A percentile compares a stretch with the other conserved stretches of the same genome.
phyloP scores from a whole-genome alignment of 2,329 filamentous ascomycete species.

The Curvularia lunata region DNA sequence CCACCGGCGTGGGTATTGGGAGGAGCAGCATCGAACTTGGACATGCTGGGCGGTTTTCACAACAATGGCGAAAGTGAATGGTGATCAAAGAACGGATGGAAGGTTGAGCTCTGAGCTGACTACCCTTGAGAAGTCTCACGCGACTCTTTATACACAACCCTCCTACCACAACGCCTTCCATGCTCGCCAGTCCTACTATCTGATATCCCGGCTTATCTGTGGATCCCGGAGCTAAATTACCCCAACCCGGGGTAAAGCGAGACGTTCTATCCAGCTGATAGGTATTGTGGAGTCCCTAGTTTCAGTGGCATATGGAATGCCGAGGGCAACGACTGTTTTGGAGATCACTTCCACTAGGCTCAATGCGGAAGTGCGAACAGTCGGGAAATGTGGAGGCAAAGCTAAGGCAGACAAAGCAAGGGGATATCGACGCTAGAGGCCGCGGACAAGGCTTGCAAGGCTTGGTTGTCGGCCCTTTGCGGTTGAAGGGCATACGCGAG shows the following conservation, averaged over 20 bases:
- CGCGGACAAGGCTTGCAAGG: constrained; percentile 15
- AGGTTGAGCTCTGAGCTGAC: constrained; percentile 13
- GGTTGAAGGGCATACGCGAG: constrained; percentile 13
- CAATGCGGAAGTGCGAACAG: constrained; percentile 28
- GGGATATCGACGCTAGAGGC: constrained; percentile 21
- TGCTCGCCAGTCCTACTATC: constrained; percentile 10
- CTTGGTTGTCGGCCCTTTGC: constrained; percentile 16
- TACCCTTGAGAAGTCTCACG: constrained; percentile 2
- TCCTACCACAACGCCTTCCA: constrained; percentile 6
- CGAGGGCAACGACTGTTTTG: constrained; percentile 5
- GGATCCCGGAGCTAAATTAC: constrained; percentile 25
- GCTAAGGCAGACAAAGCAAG: constrained; percentile 20
- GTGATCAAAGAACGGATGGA: neutral
- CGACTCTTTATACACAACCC: constrained; percentile 25
- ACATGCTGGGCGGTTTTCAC: constrained; percentile 27
- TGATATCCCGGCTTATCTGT: constrained; percentile 27
- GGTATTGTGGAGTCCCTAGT: constrained; percentile 19
- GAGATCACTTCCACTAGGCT: constrained; percentile 14
- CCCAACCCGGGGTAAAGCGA: constrained; percentile 31
- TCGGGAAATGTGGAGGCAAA: constrained; percentile 19
- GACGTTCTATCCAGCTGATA: constrained; percentile 20
- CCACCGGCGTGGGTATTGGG: constrained; percentile 44
- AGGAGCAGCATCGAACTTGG: constrained; percentile 38
- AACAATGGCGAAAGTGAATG: neutral
- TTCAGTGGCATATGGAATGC: constrained; percentile 11